Evolutionary conservation across 108 stramenopile genomes (phyloP), one percentile per base, ranked within the genome.

Genomic region (Skeletonema potamos): DNA sequence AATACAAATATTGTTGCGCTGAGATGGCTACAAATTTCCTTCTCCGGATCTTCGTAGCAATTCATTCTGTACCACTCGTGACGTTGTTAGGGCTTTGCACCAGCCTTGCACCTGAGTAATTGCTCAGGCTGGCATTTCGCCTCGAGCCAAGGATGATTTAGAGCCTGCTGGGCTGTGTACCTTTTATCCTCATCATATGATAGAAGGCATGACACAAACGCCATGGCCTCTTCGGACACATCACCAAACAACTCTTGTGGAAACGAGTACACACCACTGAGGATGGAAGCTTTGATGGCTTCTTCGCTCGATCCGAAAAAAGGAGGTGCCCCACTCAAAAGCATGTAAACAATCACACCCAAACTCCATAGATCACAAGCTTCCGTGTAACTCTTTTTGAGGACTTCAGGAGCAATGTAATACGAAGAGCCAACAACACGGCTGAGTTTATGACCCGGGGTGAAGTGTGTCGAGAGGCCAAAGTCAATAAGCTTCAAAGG

Each of bases 321-420:
- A 1, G 96, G 96, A 36, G 94, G 93, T 34, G 93, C 92, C 7
- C 94, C 94, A 51, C 83, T 84, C 11, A 97, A 72, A 22, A 97
- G 72, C 92, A 97, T 93, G 89, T 94, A 97, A 20, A 92, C 92
- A 73, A 95, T 95, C 41, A 97, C 95, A 15, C 96, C 98, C 43
- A 98, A 74, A 61, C 87, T 87, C 98, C 98, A 98, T 37, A 98
- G 70, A 63, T 98, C 98, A 65, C 98, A 99, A n/a, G 89, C 88
- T 63, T 93, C 89, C 11, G 96, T 97, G 89, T 99, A 99, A 13
- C 89, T 92, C 69, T 97, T 97, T 82, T 96, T 95, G 54, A 99
- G 73, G 20, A 98, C 96, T 83, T 99, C 97, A 4, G 99, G 99
- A 18, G 97, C 97, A 30, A 98, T 95, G 58, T 96, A 97, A 85